Percentiles rank a stretch among this genome's conserved stretches.
Evolutionary conservation across 2,329 filamentous ascomycete species (phyloP).

Genomic region (Davidsoniella eucalypti): DNA sequence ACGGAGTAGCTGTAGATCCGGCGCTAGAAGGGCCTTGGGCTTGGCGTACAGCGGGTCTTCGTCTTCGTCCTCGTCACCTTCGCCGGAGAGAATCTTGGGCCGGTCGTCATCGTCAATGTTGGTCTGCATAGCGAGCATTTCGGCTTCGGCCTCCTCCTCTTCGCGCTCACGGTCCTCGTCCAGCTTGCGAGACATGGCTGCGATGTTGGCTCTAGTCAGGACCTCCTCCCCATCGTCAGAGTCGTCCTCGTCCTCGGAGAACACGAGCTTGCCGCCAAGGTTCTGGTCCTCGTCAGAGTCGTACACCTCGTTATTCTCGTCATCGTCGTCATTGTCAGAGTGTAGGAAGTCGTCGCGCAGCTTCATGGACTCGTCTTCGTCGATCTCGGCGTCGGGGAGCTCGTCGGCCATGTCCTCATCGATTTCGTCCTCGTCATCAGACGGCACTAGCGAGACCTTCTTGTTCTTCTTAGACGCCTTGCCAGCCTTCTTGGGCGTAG

Average conservation of each 20-base stretch:
- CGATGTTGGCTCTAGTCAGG: constrained; percentile 91
- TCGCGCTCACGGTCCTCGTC: constrained; percentile 64
- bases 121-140: constrained; percentile 80
- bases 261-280: constrained; percentile 50
- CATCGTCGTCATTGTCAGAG: constrained; percentile 15
- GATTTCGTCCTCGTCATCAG: constrained; percentile 25
- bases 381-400: constrained; percentile 23
- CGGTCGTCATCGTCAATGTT: constrained; percentile 66
- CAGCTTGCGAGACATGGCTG: constrained; percentile 70
- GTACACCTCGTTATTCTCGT: constrained; percentile 43
- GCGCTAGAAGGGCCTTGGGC: constrained; percentile 52
- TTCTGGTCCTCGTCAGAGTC: constrained; percentile 53
- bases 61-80: constrained; percentile 43
- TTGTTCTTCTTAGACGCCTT: constrained; percentile 22
- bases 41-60: constrained; percentile 42
- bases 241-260: constrained; percentile 87
- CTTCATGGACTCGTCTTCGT: constrained; percentile 24
- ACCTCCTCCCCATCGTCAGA: constrained; percentile 68
- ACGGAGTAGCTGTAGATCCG: constrained; percentile 77
- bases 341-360: constrained; percentile 42
- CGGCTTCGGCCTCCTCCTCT: constrained; percentile 66
- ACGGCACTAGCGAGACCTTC: constrained; percentile 18
- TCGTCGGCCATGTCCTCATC: constrained; percentile 26
- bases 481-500: constrained; percentile 19
- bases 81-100: constrained; percentile 41